Evolutionary conservation across 2,329 filamentous ascomycete species (phyloP).

Genomic region (Amauroascus verrucosus): DNA sequence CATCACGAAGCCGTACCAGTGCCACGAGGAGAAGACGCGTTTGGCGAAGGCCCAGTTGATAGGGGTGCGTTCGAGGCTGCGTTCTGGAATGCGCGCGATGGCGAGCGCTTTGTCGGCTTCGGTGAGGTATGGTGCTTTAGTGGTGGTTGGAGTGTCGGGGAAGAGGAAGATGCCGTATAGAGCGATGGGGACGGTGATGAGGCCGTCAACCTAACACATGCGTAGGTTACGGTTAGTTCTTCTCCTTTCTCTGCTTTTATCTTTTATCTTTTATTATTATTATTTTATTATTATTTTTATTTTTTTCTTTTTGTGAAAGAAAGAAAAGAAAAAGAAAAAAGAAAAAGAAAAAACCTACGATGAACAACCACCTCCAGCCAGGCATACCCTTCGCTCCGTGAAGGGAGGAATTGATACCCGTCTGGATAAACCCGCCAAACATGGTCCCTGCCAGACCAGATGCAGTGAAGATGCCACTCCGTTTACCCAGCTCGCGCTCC

Average conservation of each 20-base stretch:
- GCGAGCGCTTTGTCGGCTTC: constrained; percentile 25
- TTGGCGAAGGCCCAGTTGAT: constrained; percentile 22
- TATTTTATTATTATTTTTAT: neutral
- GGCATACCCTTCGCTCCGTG: constrained; percentile 22
- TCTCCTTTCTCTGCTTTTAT: neutral
- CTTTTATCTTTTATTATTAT: neutral
- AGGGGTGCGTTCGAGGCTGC: constrained; percentile 19
- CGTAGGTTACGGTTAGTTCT: neutral
- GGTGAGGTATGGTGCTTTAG: constrained; percentile 28
- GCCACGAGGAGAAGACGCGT: constrained; percentile 28
- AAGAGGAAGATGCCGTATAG: constrained; percentile 36
- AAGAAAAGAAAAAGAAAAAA: too few species aligned
- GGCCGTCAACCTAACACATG: constrained; percentile 24
- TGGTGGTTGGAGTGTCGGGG: constrained; percentile 31
- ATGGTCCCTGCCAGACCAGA: constrained; percentile 29
- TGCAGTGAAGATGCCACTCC: constrained; percentile 29
- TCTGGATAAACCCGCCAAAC: constrained; percentile 31
- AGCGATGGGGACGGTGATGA: constrained; percentile 37
- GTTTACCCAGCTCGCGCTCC: constrained; percentile 31
- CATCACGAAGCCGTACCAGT: constrained; percentile 31
- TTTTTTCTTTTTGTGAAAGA: neutral
- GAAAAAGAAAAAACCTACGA: constrained; percentile 18
- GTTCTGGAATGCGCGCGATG: constrained; percentile 24
- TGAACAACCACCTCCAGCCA: constrained; percentile 32
- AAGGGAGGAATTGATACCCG: constrained; percentile 26